These are phyloP conservation scores for Fusarium miscanthi DNA, from an alignment of 2,329 filamentous ascomycete species.

Conservation along the genomic window DNA sequence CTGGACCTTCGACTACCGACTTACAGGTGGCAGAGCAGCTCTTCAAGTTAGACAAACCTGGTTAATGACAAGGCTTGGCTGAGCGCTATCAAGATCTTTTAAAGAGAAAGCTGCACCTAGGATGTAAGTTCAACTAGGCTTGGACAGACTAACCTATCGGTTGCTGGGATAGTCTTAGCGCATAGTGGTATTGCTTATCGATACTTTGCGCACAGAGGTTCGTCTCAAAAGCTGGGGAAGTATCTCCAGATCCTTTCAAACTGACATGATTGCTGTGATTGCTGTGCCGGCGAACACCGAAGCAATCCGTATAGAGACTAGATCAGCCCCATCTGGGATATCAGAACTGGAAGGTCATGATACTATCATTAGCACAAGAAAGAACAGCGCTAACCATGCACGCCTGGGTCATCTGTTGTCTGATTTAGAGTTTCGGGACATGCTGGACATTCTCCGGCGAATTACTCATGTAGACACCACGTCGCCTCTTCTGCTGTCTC, in stretches of 20 bases:
- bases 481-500: no score
- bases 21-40: not conserved
- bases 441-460: no score
- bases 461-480: not conserved
- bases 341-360: not conserved
- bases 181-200: not conserved
- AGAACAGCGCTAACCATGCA: not conserved
- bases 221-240: not conserved
- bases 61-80: not conserved
- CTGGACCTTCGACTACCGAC: not conserved
- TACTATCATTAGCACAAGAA: not conserved
- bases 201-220: not conserved
- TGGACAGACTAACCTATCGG: no score
- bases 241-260: not conserved
- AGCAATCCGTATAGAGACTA: rapidly evolving
- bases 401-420: not conserved
- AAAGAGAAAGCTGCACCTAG: no score
- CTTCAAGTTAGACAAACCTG: no score
- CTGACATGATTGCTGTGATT: not conserved
- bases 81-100: rapidly evolving
- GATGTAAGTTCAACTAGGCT: rapidly evolving
- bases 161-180: no score
- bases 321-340: rapidly evolving
- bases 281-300: not conserved
- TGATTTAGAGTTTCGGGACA: not conserved